Base-by-base conservation (phyloP, 495 filamentous ascomycete genomes). In the Xylaria cubensis region DNA sequence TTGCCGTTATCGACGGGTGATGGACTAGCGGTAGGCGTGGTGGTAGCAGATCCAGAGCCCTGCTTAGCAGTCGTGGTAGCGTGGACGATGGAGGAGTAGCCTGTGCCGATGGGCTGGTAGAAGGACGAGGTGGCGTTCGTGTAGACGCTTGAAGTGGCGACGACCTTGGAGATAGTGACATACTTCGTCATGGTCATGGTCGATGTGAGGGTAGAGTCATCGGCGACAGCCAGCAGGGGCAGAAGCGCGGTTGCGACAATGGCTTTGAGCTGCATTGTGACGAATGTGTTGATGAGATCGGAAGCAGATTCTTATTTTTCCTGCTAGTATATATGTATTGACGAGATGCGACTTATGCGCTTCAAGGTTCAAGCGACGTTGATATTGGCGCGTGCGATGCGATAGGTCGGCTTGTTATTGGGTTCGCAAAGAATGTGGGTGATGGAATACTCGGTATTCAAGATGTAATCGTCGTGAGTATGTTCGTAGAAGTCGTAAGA, bases 131-230 rank as follows among this genome's bases (percentile, higher is more conserved):
- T 78, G 65, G 75, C 75, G 65, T 75, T 79, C 44, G 68, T 61
- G 24, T 26, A 72, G 41, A 75, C 63, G 72, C 76, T 81, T 17
- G 75, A 64, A 0, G 72, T 80, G 72, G 81, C 75, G 42, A 80
- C 75, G 42, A 80, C 80, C 70, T 78, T 79, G 67, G 75, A 72
- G 69, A 87, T 83, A 67, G 83, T 88, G 79, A 88, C 77, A 24
- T 85, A 87, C 77, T 84, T 82, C 73, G 86, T 88, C 75, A 86
- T 80, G 42, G 85, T 87, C 74, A 82, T 74, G 36, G 82, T 86
- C 55, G 83, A 85, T 68, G 86, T 88, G 63, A 80, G 73, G 51
- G 85, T 88, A 55, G 82, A 84, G 17, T 77, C 69, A 32, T 63
- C 78, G 9, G 83, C 80, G 50, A 83, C 73, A 44, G 83, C 82